phyloP scores from a whole-genome alignment of 2,329 filamentous ascomycete genomes.

The Aspergillus caelatus region DNA sequence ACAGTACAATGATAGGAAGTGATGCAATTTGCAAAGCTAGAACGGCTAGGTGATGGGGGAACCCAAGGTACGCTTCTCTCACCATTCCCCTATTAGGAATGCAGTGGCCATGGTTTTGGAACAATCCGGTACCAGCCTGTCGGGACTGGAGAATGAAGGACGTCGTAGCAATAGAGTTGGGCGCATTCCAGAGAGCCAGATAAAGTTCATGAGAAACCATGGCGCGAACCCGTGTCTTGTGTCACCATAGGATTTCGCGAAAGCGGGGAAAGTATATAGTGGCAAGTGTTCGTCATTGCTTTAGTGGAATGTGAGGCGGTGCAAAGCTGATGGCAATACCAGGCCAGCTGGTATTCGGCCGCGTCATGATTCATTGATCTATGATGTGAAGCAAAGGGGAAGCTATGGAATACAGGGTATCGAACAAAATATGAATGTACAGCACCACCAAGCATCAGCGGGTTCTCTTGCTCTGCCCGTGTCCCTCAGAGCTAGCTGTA shows the following conservation, averaged over 20 bases:
- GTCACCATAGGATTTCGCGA: conserved; percentile 1
- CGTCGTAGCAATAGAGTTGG: conserved; percentile 8
- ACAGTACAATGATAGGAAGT: neutral
- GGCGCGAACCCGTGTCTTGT: conserved; percentile 6
- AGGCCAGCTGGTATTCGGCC: conserved; percentile 1
- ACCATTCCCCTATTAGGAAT: neutral
- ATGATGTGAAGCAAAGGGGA: neutral
- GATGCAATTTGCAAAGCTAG: neutral
- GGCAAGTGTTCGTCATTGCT: neutral
- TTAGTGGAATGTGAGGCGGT: neutral
- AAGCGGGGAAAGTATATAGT: neutral
- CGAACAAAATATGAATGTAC: neutral
- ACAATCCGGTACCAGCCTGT: neutral
- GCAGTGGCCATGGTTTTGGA: conserved; percentile 3
- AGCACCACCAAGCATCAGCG: conserved; percentile 26
- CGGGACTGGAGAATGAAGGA: conserved; percentile 9
- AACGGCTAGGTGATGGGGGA: neutral
- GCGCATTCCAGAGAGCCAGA: conserved; percentile 5
- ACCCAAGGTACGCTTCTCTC: neutral
- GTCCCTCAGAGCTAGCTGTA: conserved; percentile 23
- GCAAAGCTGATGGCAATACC: neutral
- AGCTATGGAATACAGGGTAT: conserved; percentile 8
- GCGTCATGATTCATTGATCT: neutral
- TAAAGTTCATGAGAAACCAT: conserved; percentile 3
- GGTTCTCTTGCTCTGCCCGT: conserved; percentile 35